Evolutionary conservation across 345 rosid genomes (phyloP).

Genomic region (Lepidium africanum): DNA sequence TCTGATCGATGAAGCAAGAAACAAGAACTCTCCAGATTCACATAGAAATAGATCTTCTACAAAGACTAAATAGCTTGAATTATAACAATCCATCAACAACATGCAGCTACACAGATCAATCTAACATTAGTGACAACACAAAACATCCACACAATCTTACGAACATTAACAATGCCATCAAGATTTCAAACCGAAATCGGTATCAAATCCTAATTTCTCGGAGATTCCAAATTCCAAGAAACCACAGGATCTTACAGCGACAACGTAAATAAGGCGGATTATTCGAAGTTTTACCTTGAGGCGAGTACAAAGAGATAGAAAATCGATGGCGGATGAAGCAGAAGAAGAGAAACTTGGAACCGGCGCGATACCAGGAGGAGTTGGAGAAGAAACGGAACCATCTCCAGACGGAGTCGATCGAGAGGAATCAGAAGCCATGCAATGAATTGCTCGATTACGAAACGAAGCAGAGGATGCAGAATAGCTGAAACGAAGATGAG

Average conservation of each 20-base stretch:
- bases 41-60: not conserved
- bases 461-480: conserved; percentile 20
- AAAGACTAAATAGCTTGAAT: not conserved
- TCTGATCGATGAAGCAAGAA: not conserved
- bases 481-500: conserved; percentile 34
- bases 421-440: conserved; percentile 41
- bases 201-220: not conserved
- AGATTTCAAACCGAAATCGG: not conserved
- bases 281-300: conserved; percentile 50
- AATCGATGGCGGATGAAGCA: conserved; percentile 69
- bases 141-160: not conserved
- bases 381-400: conserved; percentile 15
- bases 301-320: conserved; percentile 83
- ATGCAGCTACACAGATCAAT: not conserved
- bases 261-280: not conserved
- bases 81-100: not conserved
- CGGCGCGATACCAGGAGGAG: conserved; percentile 14
- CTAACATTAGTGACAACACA: not conserved
- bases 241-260: not conserved
- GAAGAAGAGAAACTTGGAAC: conserved; percentile 26
- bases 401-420: conserved; percentile 32
- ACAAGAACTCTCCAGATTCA: not conserved
- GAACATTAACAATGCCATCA: not conserved
- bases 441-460: conserved; percentile 26
- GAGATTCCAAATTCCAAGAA: not conserved